These are phyloP conservation scores for Coemansia erecta DNA, from an alignment of 192 early-diverging fungal species.

Conservation along the genomic window DNA sequence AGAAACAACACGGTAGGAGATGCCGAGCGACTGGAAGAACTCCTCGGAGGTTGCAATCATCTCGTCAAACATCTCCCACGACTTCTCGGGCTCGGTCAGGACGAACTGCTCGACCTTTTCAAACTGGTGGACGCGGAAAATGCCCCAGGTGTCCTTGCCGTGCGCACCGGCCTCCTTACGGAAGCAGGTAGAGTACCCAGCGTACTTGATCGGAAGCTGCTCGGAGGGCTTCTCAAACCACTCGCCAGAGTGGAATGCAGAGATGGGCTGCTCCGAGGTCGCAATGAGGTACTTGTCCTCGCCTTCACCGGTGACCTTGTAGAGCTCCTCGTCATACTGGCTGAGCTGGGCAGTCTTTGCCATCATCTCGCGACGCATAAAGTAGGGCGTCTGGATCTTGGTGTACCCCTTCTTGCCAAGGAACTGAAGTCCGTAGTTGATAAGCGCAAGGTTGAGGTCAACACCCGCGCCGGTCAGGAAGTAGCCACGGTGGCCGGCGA, in stretches of 20 bases:
- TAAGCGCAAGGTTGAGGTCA: conserved; percentile 93
- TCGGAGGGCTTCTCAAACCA: conserved; percentile 90
- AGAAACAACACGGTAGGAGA: conserved; percentile 91
- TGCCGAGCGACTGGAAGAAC: conserved; percentile 91
- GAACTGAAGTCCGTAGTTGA: conserved; percentile 95
- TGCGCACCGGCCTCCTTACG: conserved; percentile 98
- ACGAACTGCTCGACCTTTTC: conserved; percentile 99
- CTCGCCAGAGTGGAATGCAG: conserved; percentile 92
- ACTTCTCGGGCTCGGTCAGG: conserved; percentile 93
- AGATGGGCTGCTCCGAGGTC: conserved; percentile 98
- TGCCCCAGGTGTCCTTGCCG: conserved; percentile 97
- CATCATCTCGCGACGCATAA: conserved; percentile 97
- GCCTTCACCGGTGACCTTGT: conserved; percentile 81
- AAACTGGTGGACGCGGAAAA: conserved; percentile 99
- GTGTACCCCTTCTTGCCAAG: conserved; percentile 77
- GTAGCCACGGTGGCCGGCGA: conserved; percentile 98
- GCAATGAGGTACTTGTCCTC: conserved; percentile 98
- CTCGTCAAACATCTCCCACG: conserved; percentile 97
- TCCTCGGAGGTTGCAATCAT: conserved; percentile 91
- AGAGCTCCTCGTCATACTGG: conserved; percentile 98
- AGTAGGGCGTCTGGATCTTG: conserved; percentile 97
- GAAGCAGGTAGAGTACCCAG: conserved; percentile 98
- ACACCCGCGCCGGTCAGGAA: conserved; percentile 95
- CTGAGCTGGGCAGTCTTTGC: conserved; percentile 97
- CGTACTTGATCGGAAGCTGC: conserved; percentile 91